Evolutionary conservation across 768 basidiomycete genomes (phyloP), one percentile per base, ranked within the genome.

Genomic region (Collybia sp.): DNA sequence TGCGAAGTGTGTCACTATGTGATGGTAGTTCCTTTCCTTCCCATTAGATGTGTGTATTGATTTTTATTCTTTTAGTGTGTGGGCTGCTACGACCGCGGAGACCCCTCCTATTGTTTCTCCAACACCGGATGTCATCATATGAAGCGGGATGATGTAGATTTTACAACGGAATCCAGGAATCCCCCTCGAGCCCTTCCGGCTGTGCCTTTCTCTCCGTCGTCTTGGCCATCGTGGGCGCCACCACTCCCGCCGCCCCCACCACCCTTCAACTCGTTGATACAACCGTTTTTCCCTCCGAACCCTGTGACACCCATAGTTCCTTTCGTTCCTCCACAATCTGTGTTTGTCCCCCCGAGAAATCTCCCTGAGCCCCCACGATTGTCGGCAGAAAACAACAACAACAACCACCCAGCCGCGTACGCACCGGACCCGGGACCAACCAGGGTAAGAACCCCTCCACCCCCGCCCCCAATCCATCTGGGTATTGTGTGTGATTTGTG

Each of bases 401-500:
- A 25, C 8, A 25, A 4, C 1, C 44, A 42, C 5, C 25, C 35
- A 30, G 16, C 44, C 10, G 30, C 33, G 12, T 17, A 50, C 20
- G 17, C 20, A 6, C 16, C 36, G 2, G 33, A 37, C 16, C 13
- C 20, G 6, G 38, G 10, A 5, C 15, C 44, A 20, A 25, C 17
- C 8, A n/a, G 34, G 17, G 19, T 41, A 12, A n/a, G 17, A 15
- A 42, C 47, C 2, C 55, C 51, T 9, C 45, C 56, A 17, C 50
- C 57, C 11, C 55, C 58, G 10, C 66, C 63, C 6, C 65, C 70
- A n/a, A 60, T 83, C 33, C 86, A 89, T 58, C 58, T 42, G 30
- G 75, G 75, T 20, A 65, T 88, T n/a, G 39, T 71, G 8, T 93
- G 90, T 60, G 85, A 93, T 60, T 54, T 53, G 12, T 93, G 90